Evolutionary conservation across 192 early-diverging fungal species (phyloP), one percentile per base, ranked within the genome.

Genomic region (Backusella morwellensis): DNA sequence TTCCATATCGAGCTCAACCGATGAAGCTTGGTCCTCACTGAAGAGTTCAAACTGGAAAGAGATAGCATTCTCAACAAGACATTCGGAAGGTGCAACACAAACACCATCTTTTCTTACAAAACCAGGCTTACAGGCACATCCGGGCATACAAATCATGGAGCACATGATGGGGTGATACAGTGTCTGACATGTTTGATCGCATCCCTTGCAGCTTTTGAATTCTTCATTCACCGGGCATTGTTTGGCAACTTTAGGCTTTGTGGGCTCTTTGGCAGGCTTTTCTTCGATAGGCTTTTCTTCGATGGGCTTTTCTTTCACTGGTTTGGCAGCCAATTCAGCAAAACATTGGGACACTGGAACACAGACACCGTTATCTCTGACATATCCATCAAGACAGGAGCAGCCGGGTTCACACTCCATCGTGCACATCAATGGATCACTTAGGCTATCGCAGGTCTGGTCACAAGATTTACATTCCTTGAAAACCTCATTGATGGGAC

Each of bases 61-160:
- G 1, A 1, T 9, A 9, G 21, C 3, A 2, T 8, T 29, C 12
- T 63, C 9, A 1, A 63, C 9, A 26, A 11, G 56, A 29, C 56
- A 63, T 63, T 63, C 8, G 3, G 8, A 29, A 29, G 56, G 56
- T 63, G 0, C 56, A 3, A 63, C 56, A 63, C 56, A 63, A 0
- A 63, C 56, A 12, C 21, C 56, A 32, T 63, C 56, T 23, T 63
- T 63, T 63, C 56, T 63, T 63, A 63, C 56, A 63, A 63, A 63
- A 11, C 56, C 56, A 0, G 21, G 4, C 12, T 26, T 29, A 63
- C 56, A 63, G 23, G 23, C 21, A 26, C 56, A 63, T 29, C 56
- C 56, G 9, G 56, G 23, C 26, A 63, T 63, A 29, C 56, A 63
- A 29, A 63, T 63, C 56, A 63, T 63, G 12, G 56, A 63, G 9